Conservation (phyloP, 257 asterid genomes). For the Nicotiana undulata region DNA sequence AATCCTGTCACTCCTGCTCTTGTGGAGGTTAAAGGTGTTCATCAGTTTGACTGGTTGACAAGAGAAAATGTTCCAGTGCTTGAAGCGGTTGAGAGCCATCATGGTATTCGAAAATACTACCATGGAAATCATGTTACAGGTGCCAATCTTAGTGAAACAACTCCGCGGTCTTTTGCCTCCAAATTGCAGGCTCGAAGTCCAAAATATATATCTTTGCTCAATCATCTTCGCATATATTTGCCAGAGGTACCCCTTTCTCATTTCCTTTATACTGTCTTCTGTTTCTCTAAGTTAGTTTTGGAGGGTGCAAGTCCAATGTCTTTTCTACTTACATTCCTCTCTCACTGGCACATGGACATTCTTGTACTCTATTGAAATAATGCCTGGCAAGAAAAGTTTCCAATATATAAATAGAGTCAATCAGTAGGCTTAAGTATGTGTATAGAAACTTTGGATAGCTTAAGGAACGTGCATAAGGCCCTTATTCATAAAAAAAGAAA, state of each 20-base stretch:
- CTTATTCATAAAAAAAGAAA: too few relatives aligned
- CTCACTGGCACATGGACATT: not conserved
- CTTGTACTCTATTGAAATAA: not conserved
- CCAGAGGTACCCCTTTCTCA: conserved; percentile 63
- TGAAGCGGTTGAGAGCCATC: conserved; percentile 88
- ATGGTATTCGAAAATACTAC: conserved; percentile 71
- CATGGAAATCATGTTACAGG: conserved; percentile 87
- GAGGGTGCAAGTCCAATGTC: not conserved
- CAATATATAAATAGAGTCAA: not conserved
- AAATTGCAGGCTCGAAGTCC: conserved; percentile 93
- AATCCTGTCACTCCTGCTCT: conserved; percentile 78
- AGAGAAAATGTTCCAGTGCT: conserved; percentile 97
- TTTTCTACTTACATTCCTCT: not conserved
- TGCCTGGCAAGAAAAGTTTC: not conserved
- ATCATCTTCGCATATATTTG: conserved; percentile 92
- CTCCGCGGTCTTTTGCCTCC: conserved; percentile 77
- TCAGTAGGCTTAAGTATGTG: not conserved
- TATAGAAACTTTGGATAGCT: not conserved
- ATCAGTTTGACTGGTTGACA: conserved; percentile 96
- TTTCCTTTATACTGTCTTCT: not conserved
- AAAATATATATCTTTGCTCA: conserved; percentile 83
- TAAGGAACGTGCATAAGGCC: not conserved
- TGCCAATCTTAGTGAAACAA: conserved; percentile 74
- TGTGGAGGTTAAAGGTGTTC: conserved; percentile 90
- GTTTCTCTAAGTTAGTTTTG: not conserved